These are phyloP conservation scores for Penicillium nucicola DNA, from an alignment of 495 filamentous ascomycete species.

Conservation along the genomic window DNA sequence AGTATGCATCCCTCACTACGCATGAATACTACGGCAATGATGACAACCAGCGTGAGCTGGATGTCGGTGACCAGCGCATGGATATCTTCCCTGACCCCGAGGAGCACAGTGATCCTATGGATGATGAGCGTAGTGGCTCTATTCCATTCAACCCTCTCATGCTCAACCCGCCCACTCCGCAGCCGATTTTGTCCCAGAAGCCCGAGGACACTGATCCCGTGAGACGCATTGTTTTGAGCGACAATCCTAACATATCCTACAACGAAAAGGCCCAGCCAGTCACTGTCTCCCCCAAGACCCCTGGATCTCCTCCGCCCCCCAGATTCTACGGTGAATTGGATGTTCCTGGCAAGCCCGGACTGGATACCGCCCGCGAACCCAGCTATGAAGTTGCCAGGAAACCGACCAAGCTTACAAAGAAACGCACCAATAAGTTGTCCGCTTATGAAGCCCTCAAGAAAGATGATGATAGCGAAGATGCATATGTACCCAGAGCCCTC, in stretches of 20 bases:
- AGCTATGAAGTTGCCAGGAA: slow-evolving; percentile 19
- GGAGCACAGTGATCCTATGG: slow-evolving; percentile 39
- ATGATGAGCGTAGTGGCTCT: slow-evolving; percentile 25
- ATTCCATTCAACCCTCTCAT: slow-evolving; percentile 47
- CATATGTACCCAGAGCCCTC: slow-evolving; percentile 5
- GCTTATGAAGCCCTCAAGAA: slow-evolving; percentile 38
- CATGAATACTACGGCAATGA: slow-evolving; percentile 39
- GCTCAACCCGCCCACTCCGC: slow-evolving; percentile 53
- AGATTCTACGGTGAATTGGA: slow-evolving; percentile 40
- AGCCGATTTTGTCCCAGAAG: slow-evolving; percentile 23
- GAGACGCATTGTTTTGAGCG: slow-evolving; percentile 29
- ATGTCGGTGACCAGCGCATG: slow-evolving; percentile 38
- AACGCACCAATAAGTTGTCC: slow-evolving; percentile 30
- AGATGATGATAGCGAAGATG: slow-evolving; percentile 24
- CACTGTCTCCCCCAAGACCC: slow-evolving; percentile 7
- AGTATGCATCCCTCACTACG: slow-evolving; percentile 40
- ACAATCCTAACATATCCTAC: slow-evolving; percentile 35
- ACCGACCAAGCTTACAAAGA: slow-evolving; percentile 33
- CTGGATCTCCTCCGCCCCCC: slow-evolving; percentile 19
- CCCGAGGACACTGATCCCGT: slow-evolving; percentile 22
- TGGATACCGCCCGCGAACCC: slow-evolving; percentile 22
- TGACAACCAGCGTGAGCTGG: slow-evolving; percentile 33
- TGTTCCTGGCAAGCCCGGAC: slow-evolving; percentile 19
- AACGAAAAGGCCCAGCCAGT: slow-evolving; percentile 17
- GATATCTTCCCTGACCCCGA: slow-evolving; percentile 47